phyloP scores from a whole-genome alignment of 257 asterid species.

The Lavandula angustifolia region DNA sequence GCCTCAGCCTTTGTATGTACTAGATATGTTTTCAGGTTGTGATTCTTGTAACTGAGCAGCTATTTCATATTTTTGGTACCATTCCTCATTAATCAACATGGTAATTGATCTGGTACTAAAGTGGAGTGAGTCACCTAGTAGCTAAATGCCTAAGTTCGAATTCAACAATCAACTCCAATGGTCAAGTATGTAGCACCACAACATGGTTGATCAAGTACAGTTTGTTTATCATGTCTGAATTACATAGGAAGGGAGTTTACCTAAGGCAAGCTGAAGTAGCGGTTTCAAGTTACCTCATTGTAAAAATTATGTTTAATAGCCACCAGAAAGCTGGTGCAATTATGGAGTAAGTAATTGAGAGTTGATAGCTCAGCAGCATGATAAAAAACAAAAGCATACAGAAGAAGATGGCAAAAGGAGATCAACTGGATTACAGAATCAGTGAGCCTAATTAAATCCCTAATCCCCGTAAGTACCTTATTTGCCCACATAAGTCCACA shows the following conservation, averaged over 20 bases:
- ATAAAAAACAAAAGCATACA: neutral
- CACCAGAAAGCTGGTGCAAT: conserved; percentile 1
- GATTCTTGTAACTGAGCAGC: neutral
- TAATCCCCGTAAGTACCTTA: conserved; percentile 49
- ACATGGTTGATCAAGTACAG: too few species aligned
- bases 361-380: conserved; percentile 20
- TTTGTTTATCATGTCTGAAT: too few species aligned
- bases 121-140: too few species aligned
- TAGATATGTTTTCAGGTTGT: neutral
- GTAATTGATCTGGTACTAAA: too few species aligned
- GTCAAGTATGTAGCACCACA: too few species aligned
- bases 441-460: neutral
- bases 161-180: too few species aligned
- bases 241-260: too few species aligned
- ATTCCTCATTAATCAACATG: neutral
- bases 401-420: conserved; percentile 11
- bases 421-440: neutral
- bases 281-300: neutral
- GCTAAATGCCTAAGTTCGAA: too few species aligned
- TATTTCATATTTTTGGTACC: neutral
- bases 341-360: conserved; percentile 7
- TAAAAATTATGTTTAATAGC: conserved; percentile 9
- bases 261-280: too few species aligned
- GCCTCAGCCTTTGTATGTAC: neutral
- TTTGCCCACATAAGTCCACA: conserved; percentile 92